Percentiles rank a stretch among this genome's conserved stretches.
phyloP scores from a whole-genome alignment of 164 flowering plant species.

The Magnolia kwangsiensis region DNA sequence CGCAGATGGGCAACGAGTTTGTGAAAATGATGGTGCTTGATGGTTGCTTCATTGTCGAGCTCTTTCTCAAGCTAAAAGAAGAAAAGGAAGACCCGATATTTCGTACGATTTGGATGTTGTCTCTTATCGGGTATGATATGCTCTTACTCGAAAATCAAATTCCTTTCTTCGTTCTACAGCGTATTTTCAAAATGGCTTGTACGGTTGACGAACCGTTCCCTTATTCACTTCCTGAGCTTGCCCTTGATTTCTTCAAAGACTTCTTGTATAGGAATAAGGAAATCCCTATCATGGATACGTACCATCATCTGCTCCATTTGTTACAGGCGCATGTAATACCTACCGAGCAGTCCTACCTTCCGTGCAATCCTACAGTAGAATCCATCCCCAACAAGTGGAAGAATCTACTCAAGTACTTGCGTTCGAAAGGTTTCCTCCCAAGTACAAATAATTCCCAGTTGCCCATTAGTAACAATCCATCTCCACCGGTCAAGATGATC shows the following conservation, averaged over 20 bases:
- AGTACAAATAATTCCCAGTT: neutral
- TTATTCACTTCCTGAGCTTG: neutral
- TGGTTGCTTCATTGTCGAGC: conserved; percentile 21
- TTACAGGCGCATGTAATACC: too few relatives aligned
- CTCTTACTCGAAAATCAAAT: conserved; percentile 19
- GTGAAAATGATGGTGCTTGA: conserved; percentile 14
- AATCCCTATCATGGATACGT: neutral
- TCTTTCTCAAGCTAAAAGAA: neutral
- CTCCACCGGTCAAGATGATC: neutral
- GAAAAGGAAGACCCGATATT: neutral
- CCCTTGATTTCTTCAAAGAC: conserved; percentile 11
- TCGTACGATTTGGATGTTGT: conserved; percentile 6
- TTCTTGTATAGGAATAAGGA: neutral
- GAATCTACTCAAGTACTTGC: neutral
- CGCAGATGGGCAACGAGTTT: conserved; percentile 3
- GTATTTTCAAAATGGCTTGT: conserved; percentile 4
- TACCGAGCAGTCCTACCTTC: neutral
- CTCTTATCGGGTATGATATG: conserved; percentile 6
- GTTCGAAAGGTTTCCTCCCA: neutral
- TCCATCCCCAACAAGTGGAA: too few relatives aligned
- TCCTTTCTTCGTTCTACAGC: conserved; percentile 9
- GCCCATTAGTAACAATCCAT: neutral
- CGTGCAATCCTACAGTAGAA: too few relatives aligned
- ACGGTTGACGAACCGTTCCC: neutral
- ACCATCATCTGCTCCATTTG: conserved; percentile 11